These are phyloP conservation scores for Kazachstania sp. DNA, from an alignment of 1,139 yeast genomes.

Conservation along the genomic window DNA sequence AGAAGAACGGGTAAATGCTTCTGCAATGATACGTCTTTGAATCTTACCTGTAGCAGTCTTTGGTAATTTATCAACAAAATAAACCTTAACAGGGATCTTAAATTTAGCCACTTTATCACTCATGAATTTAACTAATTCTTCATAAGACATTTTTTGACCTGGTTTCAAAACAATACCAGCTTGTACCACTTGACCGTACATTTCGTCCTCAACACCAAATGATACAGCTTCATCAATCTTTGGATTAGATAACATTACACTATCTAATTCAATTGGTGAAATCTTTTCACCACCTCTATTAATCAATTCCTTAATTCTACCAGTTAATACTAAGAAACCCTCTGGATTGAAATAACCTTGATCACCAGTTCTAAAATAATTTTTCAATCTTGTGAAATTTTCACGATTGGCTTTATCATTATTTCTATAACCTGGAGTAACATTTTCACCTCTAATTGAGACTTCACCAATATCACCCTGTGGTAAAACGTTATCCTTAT, in stretches of 20 bases:
- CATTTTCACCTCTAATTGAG: constrained; percentile 53
- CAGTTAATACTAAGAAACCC: constrained; percentile 50
- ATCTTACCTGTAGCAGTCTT: constrained; percentile 68
- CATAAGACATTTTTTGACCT: constrained; percentile 33
- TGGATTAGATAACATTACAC: constrained; percentile 47
- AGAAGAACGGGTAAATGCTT: constrained; percentile 28
- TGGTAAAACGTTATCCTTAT: constrained; percentile 37
- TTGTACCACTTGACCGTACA: constrained; percentile 59
- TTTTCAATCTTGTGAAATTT: constrained; percentile 44
- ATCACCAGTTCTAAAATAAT: constrained; percentile 66
- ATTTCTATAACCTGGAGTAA: constrained; percentile 62
- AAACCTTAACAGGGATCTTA: constrained; percentile 49
- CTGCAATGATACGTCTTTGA: constrained; percentile 52
- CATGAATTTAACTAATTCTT: constrained; percentile 41
- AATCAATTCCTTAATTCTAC: constrained; percentile 58
- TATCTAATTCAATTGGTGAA: constrained; percentile 57
- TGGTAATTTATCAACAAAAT: constrained; percentile 52
- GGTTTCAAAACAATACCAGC: constrained; percentile 53
- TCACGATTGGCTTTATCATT: constrained; percentile 60
- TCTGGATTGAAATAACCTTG: constrained; percentile 55
- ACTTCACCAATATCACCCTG: constrained; percentile 56
- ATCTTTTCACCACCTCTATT: constrained; percentile 66
- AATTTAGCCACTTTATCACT: constrained; percentile 41
- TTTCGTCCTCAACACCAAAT: constrained; percentile 53
- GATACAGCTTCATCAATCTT: constrained; percentile 58